Evolutionary conservation across 345 rosid genomes (phyloP).

Genomic region (Turritis glabra): DNA sequence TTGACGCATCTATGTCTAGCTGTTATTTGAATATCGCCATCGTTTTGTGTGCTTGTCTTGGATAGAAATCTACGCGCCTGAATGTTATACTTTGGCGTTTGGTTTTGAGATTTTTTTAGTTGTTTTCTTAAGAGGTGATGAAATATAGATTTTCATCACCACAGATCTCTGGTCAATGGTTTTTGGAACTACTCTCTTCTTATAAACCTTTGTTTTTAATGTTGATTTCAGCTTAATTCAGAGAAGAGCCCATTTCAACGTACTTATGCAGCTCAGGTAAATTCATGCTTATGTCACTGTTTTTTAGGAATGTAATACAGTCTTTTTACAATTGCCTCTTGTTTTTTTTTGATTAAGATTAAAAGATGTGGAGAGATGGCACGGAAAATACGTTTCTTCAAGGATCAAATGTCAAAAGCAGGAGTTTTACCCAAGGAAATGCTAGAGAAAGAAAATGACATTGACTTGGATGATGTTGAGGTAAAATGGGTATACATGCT

Average conservation of each 20-base stretch:
- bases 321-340: neutral
- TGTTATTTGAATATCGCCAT: neutral
- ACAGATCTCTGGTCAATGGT: neutral
- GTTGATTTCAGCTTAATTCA: conserved; percentile 71
- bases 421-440: conserved; percentile 55
- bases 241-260: conserved; percentile 97
- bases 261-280: conserved; percentile 93
- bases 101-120: neutral
- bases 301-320: neutral
- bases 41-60: neutral
- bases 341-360: conserved; percentile 46
- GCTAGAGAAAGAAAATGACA: conserved; percentile 41
- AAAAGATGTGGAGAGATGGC: conserved; percentile 96
- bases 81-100: neutral
- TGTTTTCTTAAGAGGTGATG: conserved; percentile 4
- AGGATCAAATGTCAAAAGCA: conserved; percentile 86
- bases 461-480: conserved; percentile 76
- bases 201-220: conserved; percentile 2
- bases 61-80: neutral
- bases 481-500: conserved; percentile 39
- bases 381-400: conserved; percentile 79
- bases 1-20: neutral
- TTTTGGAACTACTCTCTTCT: neutral
- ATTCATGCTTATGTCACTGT: neutral
- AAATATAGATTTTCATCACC: neutral